Evolutionary conservation across 495 filamentous ascomycete genomes (phyloP).

Genomic region (Lophium mytilinum): DNA sequence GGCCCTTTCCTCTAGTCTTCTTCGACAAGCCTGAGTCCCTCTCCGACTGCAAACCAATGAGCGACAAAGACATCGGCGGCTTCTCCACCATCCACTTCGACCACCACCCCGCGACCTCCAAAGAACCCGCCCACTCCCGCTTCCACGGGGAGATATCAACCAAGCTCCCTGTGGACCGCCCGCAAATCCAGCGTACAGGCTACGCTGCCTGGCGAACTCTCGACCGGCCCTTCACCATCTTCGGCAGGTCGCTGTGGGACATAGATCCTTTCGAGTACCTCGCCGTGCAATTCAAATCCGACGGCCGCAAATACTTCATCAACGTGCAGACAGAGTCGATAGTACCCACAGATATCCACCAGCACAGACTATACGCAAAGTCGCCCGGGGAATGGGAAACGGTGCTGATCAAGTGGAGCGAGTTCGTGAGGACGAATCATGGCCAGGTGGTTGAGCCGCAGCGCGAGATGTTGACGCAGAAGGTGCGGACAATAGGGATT

Average conservation of each 20-base stretch:
- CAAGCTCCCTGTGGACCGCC: conserved; percentile 64
- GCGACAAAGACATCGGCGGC: conserved; percentile 78
- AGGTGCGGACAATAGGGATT: conserved; percentile 76
- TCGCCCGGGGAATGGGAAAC: conserved; percentile 88
- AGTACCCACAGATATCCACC: conserved; percentile 87
- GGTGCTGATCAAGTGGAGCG: conserved; percentile 74
- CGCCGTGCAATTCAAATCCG: conserved; percentile 81
- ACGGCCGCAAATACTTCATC: conserved; percentile 86
- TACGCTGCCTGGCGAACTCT: conserved; percentile 80
- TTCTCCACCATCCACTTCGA: conserved; percentile 67
- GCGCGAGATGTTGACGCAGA: conserved; percentile 73
- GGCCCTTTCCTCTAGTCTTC: conserved; percentile 50
- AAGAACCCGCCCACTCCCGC: conserved; percentile 51
- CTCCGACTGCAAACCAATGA: conserved; percentile 70
- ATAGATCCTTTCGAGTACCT: conserved; percentile 83
- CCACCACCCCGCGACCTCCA: conserved; percentile 44
- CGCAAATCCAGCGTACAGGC: conserved; percentile 63
- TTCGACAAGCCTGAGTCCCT: conserved; percentile 59
- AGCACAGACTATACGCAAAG: conserved; percentile 81
- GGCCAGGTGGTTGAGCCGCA: conserved; percentile 88
- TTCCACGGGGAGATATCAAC: conserved; percentile 88
- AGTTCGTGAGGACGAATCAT: conserved; percentile 91
- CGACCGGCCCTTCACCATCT: conserved; percentile 47
- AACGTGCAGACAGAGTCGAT: conserved; percentile 93
- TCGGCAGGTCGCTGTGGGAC: conserved; percentile 77